Evolutionary conservation across 306 rosid species (phyloP).

Genomic region (Sesbania bispinosa): DNA sequence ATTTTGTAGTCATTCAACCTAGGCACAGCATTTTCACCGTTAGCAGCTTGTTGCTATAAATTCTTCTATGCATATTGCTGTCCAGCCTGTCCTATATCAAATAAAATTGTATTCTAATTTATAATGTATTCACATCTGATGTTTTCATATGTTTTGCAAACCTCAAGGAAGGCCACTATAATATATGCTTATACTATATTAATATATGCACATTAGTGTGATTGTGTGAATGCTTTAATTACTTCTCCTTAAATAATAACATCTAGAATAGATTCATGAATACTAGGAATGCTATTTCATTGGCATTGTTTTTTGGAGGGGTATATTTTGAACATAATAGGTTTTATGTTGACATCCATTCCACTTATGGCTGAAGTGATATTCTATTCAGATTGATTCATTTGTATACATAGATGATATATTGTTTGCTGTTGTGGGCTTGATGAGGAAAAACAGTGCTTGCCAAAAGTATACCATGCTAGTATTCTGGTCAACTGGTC

Average conservation of each 20-base stretch:
- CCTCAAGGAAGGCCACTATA: neutral
- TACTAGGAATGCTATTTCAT: neutral
- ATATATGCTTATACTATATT: neutral
- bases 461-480: neutral
- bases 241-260: neutral
- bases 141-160: neutral
- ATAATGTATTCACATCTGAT: neutral
- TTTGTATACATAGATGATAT: neutral
- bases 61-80: no score
- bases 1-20: no score
- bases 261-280: neutral
- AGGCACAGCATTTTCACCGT: no score
- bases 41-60: no score
- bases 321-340: neutral
- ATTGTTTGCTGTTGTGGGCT: neutral
- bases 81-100: conserved; percentile 30
- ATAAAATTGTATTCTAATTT: conserved; percentile 30
- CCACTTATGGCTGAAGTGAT: neutral
- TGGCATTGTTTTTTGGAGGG: neutral
- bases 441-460: neutral
- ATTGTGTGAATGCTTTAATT: neutral
- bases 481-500: neutral
- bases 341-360: neutral
- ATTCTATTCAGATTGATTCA: neutral
- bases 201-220: neutral